Base-by-base conservation (phyloP, 495 filamentous ascomycete genomes). In the Baudoinia panamericana region DNA sequence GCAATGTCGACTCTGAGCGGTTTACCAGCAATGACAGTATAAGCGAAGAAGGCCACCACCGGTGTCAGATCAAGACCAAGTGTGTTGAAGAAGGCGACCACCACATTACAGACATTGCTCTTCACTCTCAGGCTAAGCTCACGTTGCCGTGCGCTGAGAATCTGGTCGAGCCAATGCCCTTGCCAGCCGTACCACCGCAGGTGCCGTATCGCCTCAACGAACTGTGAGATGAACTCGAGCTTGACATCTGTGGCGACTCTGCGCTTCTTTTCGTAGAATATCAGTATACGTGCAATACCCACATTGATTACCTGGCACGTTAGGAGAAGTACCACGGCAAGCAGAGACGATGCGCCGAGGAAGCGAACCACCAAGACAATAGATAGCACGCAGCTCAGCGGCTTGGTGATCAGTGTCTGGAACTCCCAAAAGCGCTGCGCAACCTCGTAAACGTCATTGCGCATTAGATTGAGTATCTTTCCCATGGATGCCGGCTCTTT, bases 111-210 rank as follows among this genome's bases (percentile, higher is more conserved):
- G 5, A 86, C 41, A 35, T 66, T 73, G 1, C 76, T 75, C 2
- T 76, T 57, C n/a, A 88, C 63, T 10, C 76, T 68, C 11, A 78
- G 60, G 19, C 70, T 64, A 39, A 92, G 43, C 52, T 92, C 84
- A 20, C 67, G 61, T 36, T 76, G 68, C 28, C 84, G 68, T 17
- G 76, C 69, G 37, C 74, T 67, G 71, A 88, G 74, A 43, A 88
- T 80, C 36, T 71, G 68, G 12, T 58, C 64, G 18, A 87, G 71
- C 84, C 84, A 92, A 33, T 75, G 68, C 36, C 73, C 67, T 58
- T 92, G 81, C 84, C 84, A 92, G 23, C 76, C 82, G 53, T 92
- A 87, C 77, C 80, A 92, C 10, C 84, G 72, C 16, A 92, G 65
- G 51, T 86, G 82, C n/a, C 84, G 73, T 26, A 88, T 84, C 2